Conservation (phyloP, 192 early-diverging fungal species). For the Coemansia sp. region DNA sequence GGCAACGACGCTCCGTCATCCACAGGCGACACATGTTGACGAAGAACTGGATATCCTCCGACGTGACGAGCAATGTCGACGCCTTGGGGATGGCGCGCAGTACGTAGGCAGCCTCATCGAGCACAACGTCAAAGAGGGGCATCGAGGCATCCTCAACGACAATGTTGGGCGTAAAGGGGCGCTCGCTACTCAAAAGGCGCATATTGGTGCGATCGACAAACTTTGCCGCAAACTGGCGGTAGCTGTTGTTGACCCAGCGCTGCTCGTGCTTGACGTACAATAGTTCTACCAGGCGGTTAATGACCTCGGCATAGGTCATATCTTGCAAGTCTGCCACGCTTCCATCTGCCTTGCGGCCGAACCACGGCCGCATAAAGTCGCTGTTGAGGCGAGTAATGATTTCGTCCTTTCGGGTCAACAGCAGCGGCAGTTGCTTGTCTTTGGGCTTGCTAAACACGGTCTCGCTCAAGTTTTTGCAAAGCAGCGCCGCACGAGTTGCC, state of each 20-base stretch:
- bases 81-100: constrained; percentile 53
- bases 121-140: constrained; percentile 11
- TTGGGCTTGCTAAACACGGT: constrained; percentile 78
- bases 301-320: constrained; percentile 90
- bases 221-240: constrained; percentile 72
- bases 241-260: constrained; percentile 82
- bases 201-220: constrained; percentile 72
- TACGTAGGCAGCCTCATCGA: constrained; percentile 74
- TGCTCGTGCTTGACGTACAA: constrained; percentile 66
- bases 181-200: constrained; percentile 76
- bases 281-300: constrained; percentile 77
- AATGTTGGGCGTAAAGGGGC: constrained; percentile 14
- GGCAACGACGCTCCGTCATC: constrained; percentile 44
- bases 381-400: constrained; percentile 82
- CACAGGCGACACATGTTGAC: constrained; percentile 21
- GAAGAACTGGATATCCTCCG: constrained; percentile 38
- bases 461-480: constrained; percentile 90
- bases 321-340: constrained; percentile 74
- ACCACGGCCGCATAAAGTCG: constrained; percentile 96
- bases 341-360: constrained; percentile 76
- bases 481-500: constrained; percentile 82
- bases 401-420: constrained; percentile 79
- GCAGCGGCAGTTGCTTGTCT: constrained; percentile 74
- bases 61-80: constrained; percentile 19
- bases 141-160: not conserved